Percentiles rank a stretch among this genome's conserved stretches.
Conservation (phyloP, 2,329 filamentous ascomycete genomes). For the Trichoderma oligosporum region DNA sequence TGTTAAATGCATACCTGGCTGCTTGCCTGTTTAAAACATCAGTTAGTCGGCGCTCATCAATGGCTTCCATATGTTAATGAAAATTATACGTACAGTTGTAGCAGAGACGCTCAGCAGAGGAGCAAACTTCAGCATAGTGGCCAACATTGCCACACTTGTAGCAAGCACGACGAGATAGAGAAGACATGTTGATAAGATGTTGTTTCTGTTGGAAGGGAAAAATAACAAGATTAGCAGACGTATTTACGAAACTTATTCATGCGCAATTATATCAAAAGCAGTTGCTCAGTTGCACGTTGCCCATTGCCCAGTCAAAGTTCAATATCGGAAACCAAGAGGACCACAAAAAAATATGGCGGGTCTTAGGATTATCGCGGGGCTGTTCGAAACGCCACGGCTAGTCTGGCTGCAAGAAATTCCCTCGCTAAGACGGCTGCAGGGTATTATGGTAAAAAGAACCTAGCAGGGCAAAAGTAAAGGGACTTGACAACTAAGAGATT, state of each 20-base stretch:
- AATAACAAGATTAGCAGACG: conserved; percentile 43
- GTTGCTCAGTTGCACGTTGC: not conserved
- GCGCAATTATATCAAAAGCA: not conserved
- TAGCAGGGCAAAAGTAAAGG: not conserved
- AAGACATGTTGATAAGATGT: conserved; percentile 59
- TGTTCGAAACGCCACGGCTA: not conserved
- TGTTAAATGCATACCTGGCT: conserved; percentile 55
- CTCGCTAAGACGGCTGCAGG: conserved; percentile 9
- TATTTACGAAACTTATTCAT: not conserved
- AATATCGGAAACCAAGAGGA: not conserved
- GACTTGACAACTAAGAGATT: too few species aligned
- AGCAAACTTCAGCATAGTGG: conserved; percentile 87
- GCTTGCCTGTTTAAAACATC: conserved; percentile 59
- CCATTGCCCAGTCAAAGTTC: conserved; percentile 5
- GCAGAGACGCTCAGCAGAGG: conserved; percentile 95
- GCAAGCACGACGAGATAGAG: conserved; percentile 76
- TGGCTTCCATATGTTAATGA: not conserved
- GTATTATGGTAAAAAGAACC: not conserved
- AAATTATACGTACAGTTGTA: conserved; percentile 81
- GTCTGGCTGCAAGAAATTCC: conserved; percentile 10
- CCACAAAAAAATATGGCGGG: conserved; percentile 11
- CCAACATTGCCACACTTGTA: conserved; percentile 82
- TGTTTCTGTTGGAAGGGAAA: conserved; percentile 30
- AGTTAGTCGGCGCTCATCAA: conserved; percentile 24
- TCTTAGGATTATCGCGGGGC: conserved; percentile 14